A percentile compares a stretch with the other conserved stretches of the same genome.
These are phyloP conservation scores for Elsinoe perseae DNA, from an alignment of 2,329 filamentous ascomycete genomes.

Conservation along the genomic window DNA sequence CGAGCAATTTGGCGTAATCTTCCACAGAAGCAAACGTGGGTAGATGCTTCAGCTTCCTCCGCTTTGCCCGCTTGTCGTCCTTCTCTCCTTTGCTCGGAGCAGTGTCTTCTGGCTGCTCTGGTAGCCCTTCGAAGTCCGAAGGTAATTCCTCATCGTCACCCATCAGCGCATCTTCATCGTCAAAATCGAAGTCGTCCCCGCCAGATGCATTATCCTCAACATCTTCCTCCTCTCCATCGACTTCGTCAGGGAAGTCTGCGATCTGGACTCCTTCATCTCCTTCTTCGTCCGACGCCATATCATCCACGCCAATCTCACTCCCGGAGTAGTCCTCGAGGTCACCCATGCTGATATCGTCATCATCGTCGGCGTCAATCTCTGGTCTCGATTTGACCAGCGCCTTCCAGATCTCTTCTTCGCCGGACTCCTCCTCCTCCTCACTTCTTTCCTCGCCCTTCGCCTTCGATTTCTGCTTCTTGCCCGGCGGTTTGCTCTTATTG, in stretches of 20 bases:
- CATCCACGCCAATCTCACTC: conserved; percentile 27
- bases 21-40: conserved; percentile 90
- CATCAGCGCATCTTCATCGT: conserved; percentile 36
- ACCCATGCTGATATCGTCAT: conserved; percentile 50
- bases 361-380: conserved; percentile 59
- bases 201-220: conserved; percentile 39
- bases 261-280: conserved; percentile 34
- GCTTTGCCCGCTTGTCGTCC: conserved; percentile 50
- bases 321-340: conserved; percentile 35
- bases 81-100: conserved; percentile 32
- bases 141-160: conserved; percentile 48
- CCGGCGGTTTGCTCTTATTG: conserved; percentile 47
- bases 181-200: conserved; percentile 48
- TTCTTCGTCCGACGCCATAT: conserved; percentile 43
- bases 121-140: conserved; percentile 43
- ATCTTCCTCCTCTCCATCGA: conserved; percentile 35
- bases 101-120: conserved; percentile 38
- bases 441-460: conserved; percentile 35
- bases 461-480: conserved; percentile 50
- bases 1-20: conserved; percentile 68
- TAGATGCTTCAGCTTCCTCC: conserved; percentile 77
- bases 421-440: conserved; percentile 33
- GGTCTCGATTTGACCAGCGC: conserved; percentile 75
- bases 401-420: conserved; percentile 76
- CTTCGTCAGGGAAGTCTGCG: conserved; percentile 59